A percentile compares a stretch with the other conserved stretches of the same genome.
These are phyloP conservation scores for Rugonectria rugulosa DNA, from an alignment of 2,329 filamentous ascomycete species.

Conservation along the genomic window DNA sequence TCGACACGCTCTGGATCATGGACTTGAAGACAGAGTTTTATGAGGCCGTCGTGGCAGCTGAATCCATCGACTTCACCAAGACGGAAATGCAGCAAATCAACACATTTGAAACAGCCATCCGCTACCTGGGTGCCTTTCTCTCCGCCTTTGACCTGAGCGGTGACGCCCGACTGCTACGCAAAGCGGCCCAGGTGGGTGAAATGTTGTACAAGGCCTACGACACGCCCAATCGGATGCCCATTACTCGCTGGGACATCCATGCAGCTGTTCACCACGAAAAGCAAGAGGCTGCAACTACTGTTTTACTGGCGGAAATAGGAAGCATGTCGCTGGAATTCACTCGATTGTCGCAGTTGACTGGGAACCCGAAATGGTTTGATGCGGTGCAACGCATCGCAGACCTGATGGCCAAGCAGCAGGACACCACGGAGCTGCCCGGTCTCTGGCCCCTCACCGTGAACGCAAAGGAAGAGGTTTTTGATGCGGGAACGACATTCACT, in stretches of 20 bases:
- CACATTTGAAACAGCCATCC: conserved; percentile 75
- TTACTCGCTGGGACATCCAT: conserved; percentile 55
- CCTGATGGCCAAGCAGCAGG: conserved; percentile 70
- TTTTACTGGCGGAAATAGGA: conserved; percentile 60
- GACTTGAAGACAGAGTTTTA: conserved; percentile 71
- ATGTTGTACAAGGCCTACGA: conserved; percentile 73
- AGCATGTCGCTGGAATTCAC: conserved; percentile 78
- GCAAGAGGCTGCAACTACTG: conserved; percentile 42
- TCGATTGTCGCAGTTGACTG: conserved; percentile 75
- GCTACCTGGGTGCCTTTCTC: conserved; percentile 73
- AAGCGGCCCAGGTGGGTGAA: conserved; percentile 69
- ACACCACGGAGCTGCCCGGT: conserved; percentile 71
- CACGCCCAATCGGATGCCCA: conserved; percentile 72
- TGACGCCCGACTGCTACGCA: conserved; percentile 62
- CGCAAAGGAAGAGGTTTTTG: conserved; percentile 34
- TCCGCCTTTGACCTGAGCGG: conserved; percentile 74
- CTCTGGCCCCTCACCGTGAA: conserved; percentile 67
- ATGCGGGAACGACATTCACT: conserved; percentile 49
- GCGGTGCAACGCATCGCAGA: conserved; percentile 74
- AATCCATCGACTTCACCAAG: conserved; percentile 67
- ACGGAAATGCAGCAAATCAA: conserved; percentile 60
- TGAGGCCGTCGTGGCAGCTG: conserved; percentile 65
- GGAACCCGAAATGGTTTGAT: conserved; percentile 77
- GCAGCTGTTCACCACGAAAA: conserved; percentile 43
- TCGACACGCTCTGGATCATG: conserved; percentile 80